A percentile compares a stretch with the other conserved stretches of the same genome.
Conservation (phyloP, 176 grass and related monocot species). For the Hordeum vulgare region MorexV3_pseudomolecules_assembly NC_058521.1:595556052-595556551, state of each 20-base stretch:
- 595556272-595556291: slow-evolving; percentile 9
- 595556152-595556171: slow-evolving; percentile 37
- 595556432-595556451: slow-evolving; percentile 25
- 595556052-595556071: slow-evolving; percentile 20
- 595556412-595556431: slow-evolving; percentile 5
- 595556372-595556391: not conserved
- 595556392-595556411: not conserved
- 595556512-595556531: slow-evolving; percentile 31
- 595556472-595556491: slow-evolving; percentile 27
- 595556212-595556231: slow-evolving; percentile 6
- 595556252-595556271: slow-evolving; percentile 2
- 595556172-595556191: slow-evolving; percentile 15
- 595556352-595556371: slow-evolving; percentile 20
- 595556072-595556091: slow-evolving; percentile 20
- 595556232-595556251: not conserved
- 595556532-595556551: slow-evolving; percentile 37
- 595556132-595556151: slow-evolving; percentile 15
- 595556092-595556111: slow-evolving; percentile 12
- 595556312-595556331: slow-evolving; percentile 15
- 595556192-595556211: slow-evolving; percentile 16
- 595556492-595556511: slow-evolving; percentile 25
- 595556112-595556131: slow-evolving; percentile 22
- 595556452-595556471: slow-evolving; percentile 1
- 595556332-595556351: slow-evolving; percentile 43
- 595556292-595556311: slow-evolving; percentile 36